Base-by-base conservation (phyloP, 805 yeast species). In the Kregervanrija delftensis region DNA sequence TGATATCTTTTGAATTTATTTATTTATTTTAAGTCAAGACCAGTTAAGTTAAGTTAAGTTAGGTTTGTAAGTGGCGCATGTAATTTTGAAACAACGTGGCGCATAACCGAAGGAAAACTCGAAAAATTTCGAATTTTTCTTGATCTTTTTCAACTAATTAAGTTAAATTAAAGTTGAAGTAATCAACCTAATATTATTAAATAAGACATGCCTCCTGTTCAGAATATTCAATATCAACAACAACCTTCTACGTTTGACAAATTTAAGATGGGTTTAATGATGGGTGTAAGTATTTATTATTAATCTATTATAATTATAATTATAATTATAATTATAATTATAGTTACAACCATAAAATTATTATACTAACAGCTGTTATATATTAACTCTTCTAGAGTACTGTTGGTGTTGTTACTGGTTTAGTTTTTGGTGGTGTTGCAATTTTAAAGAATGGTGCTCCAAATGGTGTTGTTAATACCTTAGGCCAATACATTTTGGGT, bases 211-310 rank as follows among this genome's bases (percentile, higher is more conserved):
- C 81, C 81, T 49, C 89, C 89, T 63, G 83, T 79, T 52, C 86
- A 75, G 63, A 85, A 81, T 65, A 73, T 76, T 49, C 83, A 79
- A 61, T 72, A 71, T 51, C 69, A 66, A 34, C 63, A 53, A 45
- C 79, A 80, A 55, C 96, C 95, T 46, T 84, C 96, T 40, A 81
- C 84, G 66, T 88, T 90, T 70, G 96, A 93, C 45, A 93, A 93
- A 71, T 86, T 93, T 78, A 93, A 93, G 70, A 93, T 93, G 98
- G 99, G 99, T 44, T 83, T 89, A 49, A 71, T 91, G 71, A 93
- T 93, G 97, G 99, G 99, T 51, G 80, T 71, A 68, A 46, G 76
- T 65, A 50, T 45, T 15, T 13, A 28, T 28, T 8, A 11, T 22
- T 22, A 22, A 22, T 5, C 28, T 22, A 22, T 22, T 22, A 9